Evolutionary conservation across 164 flowering plant genomes (phyloP).

Genomic region (Malania oleifera): DNA sequence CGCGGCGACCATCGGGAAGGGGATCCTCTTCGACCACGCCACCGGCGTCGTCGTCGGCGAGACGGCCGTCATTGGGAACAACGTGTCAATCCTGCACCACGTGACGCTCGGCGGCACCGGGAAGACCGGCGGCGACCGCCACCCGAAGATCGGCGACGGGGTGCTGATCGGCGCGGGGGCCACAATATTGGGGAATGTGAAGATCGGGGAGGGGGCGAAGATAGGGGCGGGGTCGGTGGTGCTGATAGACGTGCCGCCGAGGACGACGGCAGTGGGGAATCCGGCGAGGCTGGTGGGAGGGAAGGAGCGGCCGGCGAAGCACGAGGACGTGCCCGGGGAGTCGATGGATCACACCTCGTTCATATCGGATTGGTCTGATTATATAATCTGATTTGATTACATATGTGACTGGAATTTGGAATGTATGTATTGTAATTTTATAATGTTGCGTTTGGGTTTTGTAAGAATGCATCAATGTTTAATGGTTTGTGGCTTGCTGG

Average conservation of each 20-base stretch:
- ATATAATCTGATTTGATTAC: conserved; percentile 28
- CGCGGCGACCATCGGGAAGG: conserved; percentile 48
- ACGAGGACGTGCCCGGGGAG: conserved; percentile 57
- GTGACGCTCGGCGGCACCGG: conserved; percentile 71
- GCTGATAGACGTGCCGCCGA: conserved; percentile 54
- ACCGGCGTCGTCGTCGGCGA: conserved; percentile 70
- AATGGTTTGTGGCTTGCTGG: no score
- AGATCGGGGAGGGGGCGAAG: conserved; percentile 64
- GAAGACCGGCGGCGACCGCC: conserved; percentile 49
- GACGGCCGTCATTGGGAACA: conserved; percentile 63
- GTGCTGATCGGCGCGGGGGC: conserved; percentile 64
- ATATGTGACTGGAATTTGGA: no score
- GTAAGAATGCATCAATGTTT: no score
- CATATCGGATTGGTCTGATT: conserved; percentile 65
- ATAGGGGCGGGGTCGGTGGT: conserved; percentile 65
- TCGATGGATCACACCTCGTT: conserved; percentile 72
- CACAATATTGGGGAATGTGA: conserved; percentile 47
- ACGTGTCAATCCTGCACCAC: conserved; percentile 59
- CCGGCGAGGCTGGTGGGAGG: conserved; percentile 69
- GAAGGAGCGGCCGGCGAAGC: conserved; percentile 39
- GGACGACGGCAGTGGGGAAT: conserved; percentile 65
- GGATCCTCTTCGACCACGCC: conserved; percentile 57
- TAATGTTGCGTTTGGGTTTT: no score
- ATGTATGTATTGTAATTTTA: no score
- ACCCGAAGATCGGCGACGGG: conserved; percentile 69